These are phyloP conservation scores for Colletotrichum trifolii DNA, from an alignment of 2,329 filamentous ascomycete species.

Conservation along the genomic window DNA sequence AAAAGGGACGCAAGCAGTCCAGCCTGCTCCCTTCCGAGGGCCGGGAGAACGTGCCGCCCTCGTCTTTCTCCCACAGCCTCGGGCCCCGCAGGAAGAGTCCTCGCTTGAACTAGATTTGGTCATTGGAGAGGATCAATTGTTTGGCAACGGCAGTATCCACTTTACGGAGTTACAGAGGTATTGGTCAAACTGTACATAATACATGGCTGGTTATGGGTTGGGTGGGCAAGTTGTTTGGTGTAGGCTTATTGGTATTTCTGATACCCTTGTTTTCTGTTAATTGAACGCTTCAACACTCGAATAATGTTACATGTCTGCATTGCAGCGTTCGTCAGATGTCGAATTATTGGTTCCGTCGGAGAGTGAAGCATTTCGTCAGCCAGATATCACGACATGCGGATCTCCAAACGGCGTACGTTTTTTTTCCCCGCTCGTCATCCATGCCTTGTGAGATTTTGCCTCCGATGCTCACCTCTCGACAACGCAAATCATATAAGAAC, in stretches of 20 bases:
- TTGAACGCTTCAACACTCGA: neutral
- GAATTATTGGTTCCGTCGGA: no score
- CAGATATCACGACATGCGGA: no score
- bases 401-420: no score
- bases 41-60: constrained; percentile 62
- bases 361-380: no score
- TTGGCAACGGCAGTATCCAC: no score
- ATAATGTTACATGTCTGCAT: neutral
- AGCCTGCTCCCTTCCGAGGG: constrained; percentile 53
- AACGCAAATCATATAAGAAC: no score
- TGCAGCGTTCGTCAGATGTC: neutral
- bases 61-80: constrained; percentile 57
- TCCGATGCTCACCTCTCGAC: no score
- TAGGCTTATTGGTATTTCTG: constrained; percentile 36
- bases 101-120: constrained; percentile 51
- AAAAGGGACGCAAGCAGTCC: constrained; percentile 49
- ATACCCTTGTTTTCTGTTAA: constrained; percentile 30
- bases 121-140: neutral
- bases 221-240: constrained; percentile 10
- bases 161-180: neutral
- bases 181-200: constrained; percentile 17
- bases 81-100: constrained; percentile 65
- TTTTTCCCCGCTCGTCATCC: no score
- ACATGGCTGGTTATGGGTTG: constrained; percentile 3
- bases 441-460: no score